These are phyloP conservation scores for Globisporangium spiculum DNA, from an alignment of 352 stramenopile genomes.

Conservation along the genomic window DNA sequence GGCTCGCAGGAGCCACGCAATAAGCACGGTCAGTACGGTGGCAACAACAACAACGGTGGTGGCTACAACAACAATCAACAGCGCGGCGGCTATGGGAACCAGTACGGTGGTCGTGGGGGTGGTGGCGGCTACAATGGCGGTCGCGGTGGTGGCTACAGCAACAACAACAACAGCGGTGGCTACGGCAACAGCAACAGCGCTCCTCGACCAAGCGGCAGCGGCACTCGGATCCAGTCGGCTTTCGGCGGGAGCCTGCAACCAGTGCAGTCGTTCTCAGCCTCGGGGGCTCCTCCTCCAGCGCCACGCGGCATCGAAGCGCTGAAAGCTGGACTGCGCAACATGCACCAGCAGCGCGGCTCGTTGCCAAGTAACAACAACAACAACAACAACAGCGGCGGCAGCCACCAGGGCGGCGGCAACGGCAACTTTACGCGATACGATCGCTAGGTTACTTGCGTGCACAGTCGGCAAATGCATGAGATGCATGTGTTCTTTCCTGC, in stretches of 20 bases:
- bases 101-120: slow-evolving; percentile 25
- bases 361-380: slow-evolving; percentile 10
- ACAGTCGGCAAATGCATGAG: background rate
- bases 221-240: slow-evolving; percentile 56
- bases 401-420: background rate
- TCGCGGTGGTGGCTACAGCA: slow-evolving; percentile 1
- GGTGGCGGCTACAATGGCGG: slow-evolving; percentile 22
- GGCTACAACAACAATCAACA: slow-evolving; percentile 28
- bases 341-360: slow-evolving; percentile 70
- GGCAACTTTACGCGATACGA: slow-evolving; percentile 47
- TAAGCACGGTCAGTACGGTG: slow-evolving; percentile 61
- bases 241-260: slow-evolving; percentile 56
- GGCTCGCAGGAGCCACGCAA: slow-evolving; percentile 75
- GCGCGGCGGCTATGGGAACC: slow-evolving; percentile 18
- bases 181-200: slow-evolving; percentile 12
- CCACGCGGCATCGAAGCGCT: slow-evolving; percentile 65
- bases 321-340: slow-evolving; percentile 80
- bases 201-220: slow-evolving; percentile 5
- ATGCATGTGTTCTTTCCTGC: slow-evolving; percentile 2
- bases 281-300: slow-evolving; percentile 29
- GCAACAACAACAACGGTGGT: slow-evolving; percentile 26
- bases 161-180: slow-evolving; percentile 19
- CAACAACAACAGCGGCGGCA: slow-evolving; percentile 16
- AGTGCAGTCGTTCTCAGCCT: slow-evolving; percentile 48
- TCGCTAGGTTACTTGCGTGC: slow-evolving; percentile 25